Percentiles rank a stretch among this genome's conserved stretches.
These are phyloP conservation scores for Neurospora sp. DNA, from an alignment of 495 filamentous ascomycete species.

Conservation along the genomic window DNA sequence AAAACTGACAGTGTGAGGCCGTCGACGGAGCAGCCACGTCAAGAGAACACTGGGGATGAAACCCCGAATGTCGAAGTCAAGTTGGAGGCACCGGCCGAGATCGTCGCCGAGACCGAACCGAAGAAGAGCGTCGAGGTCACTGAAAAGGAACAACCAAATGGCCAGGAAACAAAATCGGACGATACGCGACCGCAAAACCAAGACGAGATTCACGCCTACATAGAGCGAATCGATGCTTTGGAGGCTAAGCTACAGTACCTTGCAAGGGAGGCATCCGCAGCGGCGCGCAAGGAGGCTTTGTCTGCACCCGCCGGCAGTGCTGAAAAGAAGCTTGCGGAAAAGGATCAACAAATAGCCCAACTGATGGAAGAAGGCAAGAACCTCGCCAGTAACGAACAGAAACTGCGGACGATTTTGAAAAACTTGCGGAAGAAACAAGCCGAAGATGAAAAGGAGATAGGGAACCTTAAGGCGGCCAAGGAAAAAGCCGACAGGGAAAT, in stretches of 20 bases:
- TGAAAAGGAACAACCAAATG: constrained; percentile 1
- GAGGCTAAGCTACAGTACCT: constrained; percentile 85
- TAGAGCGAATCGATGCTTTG: constrained; percentile 86
- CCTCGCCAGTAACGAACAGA: constrained; percentile 74
- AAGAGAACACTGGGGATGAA: neutral
- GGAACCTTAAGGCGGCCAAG: constrained; percentile 49
- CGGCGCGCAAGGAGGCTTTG: constrained; percentile 53
- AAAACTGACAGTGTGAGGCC: neutral
- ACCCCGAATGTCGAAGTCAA: neutral
- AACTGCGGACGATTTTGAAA: constrained; percentile 72
- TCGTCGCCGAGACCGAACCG: neutral
- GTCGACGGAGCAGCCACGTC: constrained; percentile 2
- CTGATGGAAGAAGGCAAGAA: constrained; percentile 90
- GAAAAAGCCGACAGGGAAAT: constrained; percentile 60
- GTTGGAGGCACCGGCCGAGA: neutral
- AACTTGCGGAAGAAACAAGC: constrained; percentile 56
- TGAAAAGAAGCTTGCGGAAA: constrained; percentile 75
- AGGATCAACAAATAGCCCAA: constrained; percentile 80
- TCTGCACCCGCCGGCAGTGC: constrained; percentile 50
- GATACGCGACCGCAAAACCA: constrained; percentile 54
- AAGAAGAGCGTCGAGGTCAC: neutral
- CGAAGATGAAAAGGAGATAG: constrained; percentile 55
- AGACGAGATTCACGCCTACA: constrained; percentile 69
- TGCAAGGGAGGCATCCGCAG: constrained; percentile 63
- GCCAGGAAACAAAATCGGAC: constrained; percentile 48